Evolutionary conservation across 2,329 filamentous ascomycete genomes (phyloP), one percentile per base, ranked within the genome.

Genomic region (Colletotrichum sansevieriae): DNA sequence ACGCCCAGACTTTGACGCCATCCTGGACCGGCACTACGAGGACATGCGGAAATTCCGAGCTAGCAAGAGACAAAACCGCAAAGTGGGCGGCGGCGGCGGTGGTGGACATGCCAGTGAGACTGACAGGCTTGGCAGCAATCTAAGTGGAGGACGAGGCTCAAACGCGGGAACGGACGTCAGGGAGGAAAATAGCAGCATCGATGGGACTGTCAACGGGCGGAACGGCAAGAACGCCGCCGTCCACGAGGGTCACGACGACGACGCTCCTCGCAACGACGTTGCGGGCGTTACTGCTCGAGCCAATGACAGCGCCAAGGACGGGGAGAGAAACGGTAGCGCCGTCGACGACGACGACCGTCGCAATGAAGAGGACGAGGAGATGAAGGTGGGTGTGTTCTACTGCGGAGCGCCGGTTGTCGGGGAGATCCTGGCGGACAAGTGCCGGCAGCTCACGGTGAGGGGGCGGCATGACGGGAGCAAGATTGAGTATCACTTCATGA

Each of bases 401-500:
- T 89, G 87, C 58, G 87, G 87, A 3, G 81, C 84, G 0, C 85
- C 86, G 0, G 80, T 85, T 2, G 83, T 88, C n/a, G 85, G 87
- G 0, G 82, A 85, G 73, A 83, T 87, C 46, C 71, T 88, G 71
- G 84, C 85, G 10, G 86, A 89, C 76, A 81, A 83, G 70, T 88
- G 86, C 66, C 76, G 81, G 5, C 77, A 81, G 68, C 74, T 88
- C 72, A 87, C 84, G 10, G 78, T 83, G 1, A 81, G 84, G 70
- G 85, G 83, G 0, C 78, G 84, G 35, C 77, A 82, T n/a, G 85
- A 87, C 70, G 84, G 82, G 15, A 83, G 81, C 56, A 83, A 82
- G 72, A 80, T 89, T 37, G 79, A 86, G 73, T 88, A 88, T 74
- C 79, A 85, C 61, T 88, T 88, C 61, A 85, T 87, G 81, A 86